Percentiles rank a stretch among this genome's conserved stretches.
Evolutionary conservation across 2,329 filamentous ascomycete species (phyloP).

Genomic region (Harringtonia lauricola): DNA sequence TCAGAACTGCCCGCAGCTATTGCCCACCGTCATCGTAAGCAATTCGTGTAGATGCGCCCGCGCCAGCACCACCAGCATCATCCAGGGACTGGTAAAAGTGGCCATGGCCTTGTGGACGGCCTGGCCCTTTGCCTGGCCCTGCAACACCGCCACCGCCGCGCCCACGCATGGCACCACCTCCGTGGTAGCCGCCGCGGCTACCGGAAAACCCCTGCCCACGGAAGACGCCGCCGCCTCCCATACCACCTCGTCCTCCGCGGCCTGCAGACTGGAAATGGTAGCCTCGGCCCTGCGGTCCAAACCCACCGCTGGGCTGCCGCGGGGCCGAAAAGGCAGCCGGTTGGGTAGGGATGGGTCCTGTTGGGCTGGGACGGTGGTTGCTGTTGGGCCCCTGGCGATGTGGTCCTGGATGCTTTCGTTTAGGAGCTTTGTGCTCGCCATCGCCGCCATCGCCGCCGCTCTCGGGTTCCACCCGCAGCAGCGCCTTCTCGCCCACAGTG

Average conservation of each 20-base stretch:
- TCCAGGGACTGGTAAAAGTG: slow-evolving; percentile 12
- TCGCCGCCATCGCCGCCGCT: slow-evolving; percentile 17
- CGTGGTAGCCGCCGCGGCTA: slow-evolving; percentile 2
- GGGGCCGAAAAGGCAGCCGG: slow-evolving; percentile 1
- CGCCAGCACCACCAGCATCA: slow-evolving; percentile 4
- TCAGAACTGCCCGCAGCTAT: not conserved
- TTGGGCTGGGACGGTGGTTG: not conserved
- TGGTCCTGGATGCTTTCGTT: not conserved
- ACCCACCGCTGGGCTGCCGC: slow-evolving; percentile 1
- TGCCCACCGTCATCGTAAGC: slow-evolving; percentile 7
- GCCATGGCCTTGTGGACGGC: not conserved
- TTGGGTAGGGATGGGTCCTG: slow-evolving; percentile 1
- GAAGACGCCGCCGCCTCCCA: not conserved
- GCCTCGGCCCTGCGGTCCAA: slow-evolving; percentile 3
- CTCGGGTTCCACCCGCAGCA: slow-evolving; percentile 71
- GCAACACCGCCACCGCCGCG: slow-evolving; percentile 1
- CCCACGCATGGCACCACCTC: slow-evolving; percentile 2
- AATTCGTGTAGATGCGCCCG: slow-evolving; percentile 1
- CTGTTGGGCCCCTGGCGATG: not conserved
- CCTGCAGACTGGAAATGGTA: slow-evolving; percentile 4
- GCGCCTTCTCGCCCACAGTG: slow-evolving; percentile 74
- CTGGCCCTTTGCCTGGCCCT: not conserved
- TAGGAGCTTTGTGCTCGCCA: not conserved
- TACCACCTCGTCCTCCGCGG: slow-evolving; percentile 2
- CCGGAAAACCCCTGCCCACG: not conserved